Evolutionary conservation across 768 basidiomycete genomes (phyloP), one percentile per base, ranked within the genome.

Genomic region (Mycena belliarum): DNA sequence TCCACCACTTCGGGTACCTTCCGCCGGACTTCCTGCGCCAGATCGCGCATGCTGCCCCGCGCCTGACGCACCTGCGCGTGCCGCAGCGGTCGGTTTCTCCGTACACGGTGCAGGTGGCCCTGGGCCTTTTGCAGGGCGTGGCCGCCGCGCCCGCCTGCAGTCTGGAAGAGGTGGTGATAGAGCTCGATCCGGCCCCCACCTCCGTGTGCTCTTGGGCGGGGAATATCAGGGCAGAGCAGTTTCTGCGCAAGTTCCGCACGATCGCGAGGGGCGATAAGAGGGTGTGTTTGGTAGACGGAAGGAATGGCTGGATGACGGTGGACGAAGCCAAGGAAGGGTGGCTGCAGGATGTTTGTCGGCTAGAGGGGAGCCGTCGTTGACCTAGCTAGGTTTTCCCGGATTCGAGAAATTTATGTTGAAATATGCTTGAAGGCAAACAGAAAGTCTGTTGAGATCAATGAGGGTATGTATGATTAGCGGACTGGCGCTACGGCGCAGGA

Each of bases 21-120:
- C 51, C 57, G 16, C 3, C 45, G 5, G 21, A 43, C 20, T 52
- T 58, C 43, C 46, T 58, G 3, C 0, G 33, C 7, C 50, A 48
- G 14, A 48, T 58, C 29, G 45, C 45, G 21, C 44, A 41, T 1
- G 37, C 40, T 15, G 57, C 51, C 3, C 50, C 57, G 38, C 15
- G 0, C 29, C 35, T 58, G 24, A 37, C 37, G 24, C 50, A 52
- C 43, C 40, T 58, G 24, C 57, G 24, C 33, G 50, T 52, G 6
- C 57, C 50, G 7, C 57, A 58, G 50, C 20, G 45, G 9, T 52
- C 57, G 23, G 52, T 59, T n/a, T 29, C 57, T 2, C 0, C 46
- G 11, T 52, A 59, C 40, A 40, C 52, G 6, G 25, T 59, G 21
- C 57, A 59, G 38, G 57, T 52, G 10, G 57, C 57, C 0, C 15